Evolutionary conservation across 2,329 filamentous ascomycete species (phyloP).

Genomic region (Fusarium sp.): DNA sequence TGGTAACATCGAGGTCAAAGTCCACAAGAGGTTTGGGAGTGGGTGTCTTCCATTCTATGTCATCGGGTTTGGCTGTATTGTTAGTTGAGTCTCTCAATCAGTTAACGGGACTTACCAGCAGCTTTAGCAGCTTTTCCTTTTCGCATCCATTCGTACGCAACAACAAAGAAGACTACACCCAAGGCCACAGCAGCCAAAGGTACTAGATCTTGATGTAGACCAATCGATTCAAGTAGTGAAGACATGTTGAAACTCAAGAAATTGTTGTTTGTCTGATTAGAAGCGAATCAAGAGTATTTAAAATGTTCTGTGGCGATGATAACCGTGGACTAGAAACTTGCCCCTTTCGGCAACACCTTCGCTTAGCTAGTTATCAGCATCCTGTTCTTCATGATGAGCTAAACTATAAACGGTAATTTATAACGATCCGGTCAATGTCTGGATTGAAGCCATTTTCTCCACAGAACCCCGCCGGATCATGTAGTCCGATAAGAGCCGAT

Average conservation of each 20-base stretch:
- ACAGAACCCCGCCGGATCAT: not conserved
- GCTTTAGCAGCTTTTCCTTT: not conserved
- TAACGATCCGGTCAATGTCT: not conserved
- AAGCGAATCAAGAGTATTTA: not conserved
- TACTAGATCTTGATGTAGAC: not conserved
- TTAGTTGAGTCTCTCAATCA: accelerated
- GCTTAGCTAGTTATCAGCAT: not conserved
- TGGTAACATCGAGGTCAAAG: slow-evolving; percentile 30
- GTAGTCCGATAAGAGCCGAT: not conserved
- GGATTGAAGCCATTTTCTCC: not conserved
- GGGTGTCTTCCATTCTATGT: slow-evolving; percentile 22
- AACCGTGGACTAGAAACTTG: slow-evolving; percentile 11
- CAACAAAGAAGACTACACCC: not conserved
- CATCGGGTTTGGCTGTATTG: not conserved
- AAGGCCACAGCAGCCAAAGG: not conserved
- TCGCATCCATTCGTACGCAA: not conserved
- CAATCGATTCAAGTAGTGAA: not conserved
- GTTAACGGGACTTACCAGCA: not conserved
- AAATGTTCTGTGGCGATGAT: not conserved
- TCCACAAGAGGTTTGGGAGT: not conserved
- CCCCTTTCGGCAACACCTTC: not conserved
- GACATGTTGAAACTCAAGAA: not conserved
- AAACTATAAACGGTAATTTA: not conserved
- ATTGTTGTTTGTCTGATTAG: not conserved
- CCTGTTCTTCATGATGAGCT: not conserved